Evolutionary conservation across 192 early-diverging fungal species (phyloP).

Genomic region (Fimicolochytrium jonesii): DNA sequence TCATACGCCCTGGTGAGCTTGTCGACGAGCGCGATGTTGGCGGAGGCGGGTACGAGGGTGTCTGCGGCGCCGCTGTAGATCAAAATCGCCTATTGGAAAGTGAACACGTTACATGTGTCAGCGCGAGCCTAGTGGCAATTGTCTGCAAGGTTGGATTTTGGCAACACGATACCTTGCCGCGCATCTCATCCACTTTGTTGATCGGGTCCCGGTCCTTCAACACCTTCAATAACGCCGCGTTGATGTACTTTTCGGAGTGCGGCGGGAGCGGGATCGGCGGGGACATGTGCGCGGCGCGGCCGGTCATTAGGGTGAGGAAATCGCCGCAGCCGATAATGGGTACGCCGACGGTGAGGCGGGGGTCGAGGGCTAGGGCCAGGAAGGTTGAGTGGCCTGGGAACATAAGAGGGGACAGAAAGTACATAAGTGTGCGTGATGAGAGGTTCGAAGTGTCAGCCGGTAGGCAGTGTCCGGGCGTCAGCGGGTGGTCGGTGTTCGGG

Average conservation of each 20-base stretch:
- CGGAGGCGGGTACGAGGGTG: constrained; percentile 12
- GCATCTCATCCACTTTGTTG: constrained; percentile 1
- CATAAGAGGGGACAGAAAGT: neutral
- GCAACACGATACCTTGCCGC: too few relatives aligned
- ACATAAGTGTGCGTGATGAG: neutral
- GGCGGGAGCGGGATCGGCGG: constrained; percentile 16
- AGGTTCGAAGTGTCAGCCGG: neutral
- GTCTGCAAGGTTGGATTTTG: too few relatives aligned
- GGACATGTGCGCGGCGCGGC: constrained; percentile 3
- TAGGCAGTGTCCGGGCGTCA: too few relatives aligned
- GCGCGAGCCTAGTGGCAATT: too few relatives aligned
- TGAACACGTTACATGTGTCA: too few relatives aligned
- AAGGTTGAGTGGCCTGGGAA: neutral
- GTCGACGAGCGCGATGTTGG: constrained; percentile 9
- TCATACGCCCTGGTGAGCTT: neutral
- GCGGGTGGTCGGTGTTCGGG: too few relatives aligned
- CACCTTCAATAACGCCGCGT: neutral
- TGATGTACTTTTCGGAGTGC: neutral
- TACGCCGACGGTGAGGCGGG: constrained; percentile 7
- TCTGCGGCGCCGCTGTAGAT: constrained; percentile 22
- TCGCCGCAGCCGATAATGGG: constrained; percentile 36
- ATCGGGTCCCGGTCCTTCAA: constrained; percentile 13
- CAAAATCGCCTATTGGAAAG: constrained; percentile 9
- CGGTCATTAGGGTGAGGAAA: constrained; percentile 27
- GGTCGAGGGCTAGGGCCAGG: constrained; percentile 10